Percentiles rank a stretch among this genome's conserved stretches.
phyloP scores from a whole-genome alignment of 1,284 basidiomycete species.

The Grifola frondosa region DNA sequence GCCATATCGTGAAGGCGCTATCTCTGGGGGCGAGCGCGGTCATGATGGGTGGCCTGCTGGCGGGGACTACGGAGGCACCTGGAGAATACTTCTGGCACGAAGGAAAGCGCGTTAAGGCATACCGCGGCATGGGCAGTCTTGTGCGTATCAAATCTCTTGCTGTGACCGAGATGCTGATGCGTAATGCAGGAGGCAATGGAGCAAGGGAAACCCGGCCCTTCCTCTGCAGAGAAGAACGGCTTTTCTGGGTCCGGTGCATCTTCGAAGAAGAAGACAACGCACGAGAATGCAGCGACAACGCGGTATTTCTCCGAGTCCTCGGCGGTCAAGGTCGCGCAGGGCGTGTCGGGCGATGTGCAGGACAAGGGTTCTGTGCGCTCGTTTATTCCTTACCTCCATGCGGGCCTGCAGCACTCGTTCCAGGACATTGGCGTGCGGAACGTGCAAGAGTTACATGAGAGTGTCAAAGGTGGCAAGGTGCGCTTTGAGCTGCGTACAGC shows the following conservation, averaged over 20 bases:
- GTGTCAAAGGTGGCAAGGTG: conserved; percentile 65
- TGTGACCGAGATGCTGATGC: no score
- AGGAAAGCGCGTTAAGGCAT: conserved; percentile 96
- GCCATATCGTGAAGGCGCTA: conserved; percentile 96
- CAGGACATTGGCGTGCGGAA: conserved; percentile 89
- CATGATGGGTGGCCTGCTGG: conserved; percentile 97
- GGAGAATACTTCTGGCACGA: conserved; percentile 99
- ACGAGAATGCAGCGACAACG: conserved; percentile 93
- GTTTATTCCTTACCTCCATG: conserved; percentile 89
- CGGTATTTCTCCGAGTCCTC: conserved; percentile 96
- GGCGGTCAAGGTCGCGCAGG: conserved; percentile 94
- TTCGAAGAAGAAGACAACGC: conserved; percentile 47
- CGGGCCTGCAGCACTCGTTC: conserved; percentile 91
- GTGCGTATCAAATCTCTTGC: conserved; percentile 25
- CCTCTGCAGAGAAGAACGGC: conserved; percentile 27
- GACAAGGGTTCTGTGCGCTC: conserved; percentile 93
- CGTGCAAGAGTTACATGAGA: conserved; percentile 58
- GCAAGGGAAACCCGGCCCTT: conserved; percentile 56
- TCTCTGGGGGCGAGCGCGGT: conserved; percentile 92
- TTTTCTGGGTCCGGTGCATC: conserved; percentile 33
- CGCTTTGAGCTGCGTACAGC: conserved; percentile 94
- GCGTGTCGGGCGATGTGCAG: conserved; percentile 93
- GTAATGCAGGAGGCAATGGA: conserved; percentile 84
- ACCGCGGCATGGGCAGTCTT: conserved; percentile 96
- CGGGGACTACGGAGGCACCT: conserved; percentile 94